phyloP scores from a whole-genome alignment of 2,329 filamentous ascomycete species.

The Pseudogymnoascus sp. region DNA sequence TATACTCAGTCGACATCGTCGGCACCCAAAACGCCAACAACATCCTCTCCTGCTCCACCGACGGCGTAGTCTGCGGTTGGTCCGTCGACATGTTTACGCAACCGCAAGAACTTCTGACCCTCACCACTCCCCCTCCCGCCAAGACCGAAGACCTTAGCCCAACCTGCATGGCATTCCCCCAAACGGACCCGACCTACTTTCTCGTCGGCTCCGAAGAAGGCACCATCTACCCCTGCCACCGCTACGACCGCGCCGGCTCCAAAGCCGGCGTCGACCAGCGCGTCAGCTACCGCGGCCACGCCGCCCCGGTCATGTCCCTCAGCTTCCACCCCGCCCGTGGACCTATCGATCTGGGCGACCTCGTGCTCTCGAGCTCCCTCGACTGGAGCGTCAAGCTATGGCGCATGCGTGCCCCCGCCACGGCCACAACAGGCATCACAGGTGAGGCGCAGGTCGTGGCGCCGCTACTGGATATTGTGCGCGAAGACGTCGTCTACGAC shows the following conservation, averaged over 20 bases:
- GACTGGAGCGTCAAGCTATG: conserved; percentile 98
- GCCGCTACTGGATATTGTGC: conserved; percentile 81
- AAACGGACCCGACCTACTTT: conserved; percentile 95
- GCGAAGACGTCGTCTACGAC: conserved; percentile 96
- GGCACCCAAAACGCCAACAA: conserved; percentile 99
- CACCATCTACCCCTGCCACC: conserved; percentile 89
- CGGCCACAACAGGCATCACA: conserved; percentile 49
- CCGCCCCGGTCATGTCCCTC: conserved; percentile 90
- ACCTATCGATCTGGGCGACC: conserved; percentile 86
- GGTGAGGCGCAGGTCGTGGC: conserved; percentile 48
- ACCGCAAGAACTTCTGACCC: conserved; percentile 86
- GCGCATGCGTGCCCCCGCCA: conserved; percentile 80
- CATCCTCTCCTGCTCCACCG: conserved; percentile 93
- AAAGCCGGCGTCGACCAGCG: conserved; percentile 92
- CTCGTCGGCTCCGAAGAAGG: conserved; percentile 96
- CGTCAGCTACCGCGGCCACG: conserved; percentile 82
- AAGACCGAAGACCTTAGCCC: conserved; percentile 94
- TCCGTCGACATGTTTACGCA: conserved; percentile 96
- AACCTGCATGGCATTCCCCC: conserved; percentile 89
- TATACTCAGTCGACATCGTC: conserved; percentile 92
- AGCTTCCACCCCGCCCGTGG: conserved; percentile 92
- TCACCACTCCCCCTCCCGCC: conserved; percentile 76
- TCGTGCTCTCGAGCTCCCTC: conserved; percentile 84
- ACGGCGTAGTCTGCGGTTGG: conserved; percentile 95
- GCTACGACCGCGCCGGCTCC: conserved; percentile 93